Evolutionary conservation across 441 rosid genomes (phyloP).

Genomic region (Gossypium schwendimanii): DNA sequence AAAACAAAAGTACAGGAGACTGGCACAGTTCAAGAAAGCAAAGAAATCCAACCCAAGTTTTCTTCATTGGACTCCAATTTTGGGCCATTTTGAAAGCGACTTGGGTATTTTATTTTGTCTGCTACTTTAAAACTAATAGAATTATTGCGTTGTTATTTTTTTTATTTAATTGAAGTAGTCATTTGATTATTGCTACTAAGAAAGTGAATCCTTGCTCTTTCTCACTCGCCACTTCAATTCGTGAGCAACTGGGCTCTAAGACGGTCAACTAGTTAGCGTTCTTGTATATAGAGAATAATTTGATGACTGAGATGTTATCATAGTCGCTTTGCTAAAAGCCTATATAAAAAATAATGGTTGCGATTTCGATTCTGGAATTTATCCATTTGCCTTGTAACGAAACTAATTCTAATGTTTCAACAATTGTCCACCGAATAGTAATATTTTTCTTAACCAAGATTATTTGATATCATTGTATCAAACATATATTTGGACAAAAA

Average conservation of each 20-base stretch:
- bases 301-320: not conserved
- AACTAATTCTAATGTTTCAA: not conserved
- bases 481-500: too few relatives aligned
- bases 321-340: not conserved
- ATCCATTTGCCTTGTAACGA: not conserved
- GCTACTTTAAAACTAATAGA: too few relatives aligned
- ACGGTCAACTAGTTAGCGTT: not conserved
- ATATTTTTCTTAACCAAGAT: not conserved
- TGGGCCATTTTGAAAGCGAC: too few relatives aligned
- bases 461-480: too few relatives aligned
- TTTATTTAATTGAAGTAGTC: too few relatives aligned
- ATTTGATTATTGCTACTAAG: constrained; percentile 20
- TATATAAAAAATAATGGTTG: not conserved
- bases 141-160: too few relatives aligned
- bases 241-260: not conserved
- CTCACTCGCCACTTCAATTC: not conserved
- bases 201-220: constrained; percentile 39
- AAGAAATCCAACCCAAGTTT: too few relatives aligned
- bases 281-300: too few relatives aligned
- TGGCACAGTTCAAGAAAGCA: too few relatives aligned
- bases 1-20: too few relatives aligned
- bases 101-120: too few relatives aligned
- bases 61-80: too few relatives aligned
- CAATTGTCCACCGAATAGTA: not conserved
- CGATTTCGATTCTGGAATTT: not conserved